Evolutionary conservation across 208 protist genomes (phyloP), one percentile per base, ranked within the genome.

Genomic region (Jaenimonas drosophilae): DNA sequence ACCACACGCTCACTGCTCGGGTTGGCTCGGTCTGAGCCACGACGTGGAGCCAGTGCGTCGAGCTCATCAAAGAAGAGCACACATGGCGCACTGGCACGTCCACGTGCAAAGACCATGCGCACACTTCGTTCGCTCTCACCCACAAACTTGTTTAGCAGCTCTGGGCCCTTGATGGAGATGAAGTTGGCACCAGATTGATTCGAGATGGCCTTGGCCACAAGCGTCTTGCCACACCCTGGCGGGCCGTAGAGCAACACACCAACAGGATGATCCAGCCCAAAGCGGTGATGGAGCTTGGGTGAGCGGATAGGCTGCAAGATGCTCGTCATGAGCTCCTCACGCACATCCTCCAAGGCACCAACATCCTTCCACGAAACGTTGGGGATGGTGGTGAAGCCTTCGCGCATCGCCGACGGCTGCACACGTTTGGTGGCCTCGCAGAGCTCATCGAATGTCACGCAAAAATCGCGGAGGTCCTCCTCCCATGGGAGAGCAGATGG

Each of bases 21-120:
- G 50, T 89, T 97, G 21, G 84, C 85, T 31, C 76, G 60, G 53
- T 95, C 87, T 2, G 61, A 91, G 26, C 85, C 91, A 42, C 97
- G 81, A 19, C 86, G 74, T 16, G 95, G 97, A 4, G 86, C 94
- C 7, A 99, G 71, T 0, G 97, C 91, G 68, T 99, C 98, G n/a
- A 99, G 76, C 70, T 99, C 98, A 72, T 99, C 98, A 64, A 99
- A 99, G 64, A 99, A 99, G 32, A 99, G 81, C 33, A 99, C 89
- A 72, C 97, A 99, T 9, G 98, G 98, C 0, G 85, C 63, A 12
- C 80, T 92, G 21, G 84, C 72, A 12, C 87, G 74, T 11, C 87
- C 94, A 28, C 91, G 67, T 12, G 77, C 82, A 55, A 99, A 99
- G 0, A 99, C 80, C 67, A 97, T 84, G 6, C 98, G 69, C 19